phyloP scores from a whole-genome alignment of 1,284 basidiomycete genomes.

The Anthracocystis panici-leucophaei region DNA sequence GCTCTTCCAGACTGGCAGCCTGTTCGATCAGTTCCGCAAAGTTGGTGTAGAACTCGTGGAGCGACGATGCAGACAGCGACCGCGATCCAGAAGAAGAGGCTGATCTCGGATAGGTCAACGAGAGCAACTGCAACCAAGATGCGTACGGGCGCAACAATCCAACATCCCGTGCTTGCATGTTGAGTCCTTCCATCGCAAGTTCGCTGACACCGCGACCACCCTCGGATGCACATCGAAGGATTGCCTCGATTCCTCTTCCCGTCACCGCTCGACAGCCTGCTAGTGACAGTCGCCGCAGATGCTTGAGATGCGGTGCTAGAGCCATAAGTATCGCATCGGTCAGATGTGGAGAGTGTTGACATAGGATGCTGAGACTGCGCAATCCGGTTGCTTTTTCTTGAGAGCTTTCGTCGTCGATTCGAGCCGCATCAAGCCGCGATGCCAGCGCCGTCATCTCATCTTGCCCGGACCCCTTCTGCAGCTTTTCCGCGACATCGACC shows the following conservation, averaged over 20 bases:
- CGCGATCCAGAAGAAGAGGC: conserved; percentile 39
- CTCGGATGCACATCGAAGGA: conserved; percentile 36
- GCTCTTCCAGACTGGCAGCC: conserved; percentile 29
- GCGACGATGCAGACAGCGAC: conserved; percentile 25
- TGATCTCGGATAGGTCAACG: conserved; percentile 57
- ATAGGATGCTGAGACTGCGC: conserved; percentile 47
- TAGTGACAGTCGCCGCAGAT: conserved; percentile 51
- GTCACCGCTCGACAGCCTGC: conserved; percentile 63
- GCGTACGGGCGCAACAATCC: conserved; percentile 29
- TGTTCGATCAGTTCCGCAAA: conserved; percentile 44
- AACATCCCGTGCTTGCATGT: conserved; percentile 39
- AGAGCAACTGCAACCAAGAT: conserved; percentile 28
- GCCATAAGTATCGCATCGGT: conserved; percentile 50
- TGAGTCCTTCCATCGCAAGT: conserved; percentile 62
- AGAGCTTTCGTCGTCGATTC: not conserved
- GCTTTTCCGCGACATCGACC: conserved; percentile 41
- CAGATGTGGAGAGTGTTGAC: conserved; percentile 56
- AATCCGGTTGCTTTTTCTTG: conserved; percentile 16
- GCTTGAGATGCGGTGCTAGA: conserved; percentile 43
- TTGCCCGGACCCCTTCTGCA: not conserved
- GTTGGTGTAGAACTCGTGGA: conserved; percentile 46
- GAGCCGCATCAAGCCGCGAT: conserved; percentile 6
- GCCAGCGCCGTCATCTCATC: not conserved
- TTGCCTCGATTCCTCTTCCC: conserved; percentile 45
- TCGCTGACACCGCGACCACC: conserved; percentile 30